Evolutionary conservation across 1,284 basidiomycete genomes (phyloP).

Genomic region (Heterobasidion annosum): DNA sequence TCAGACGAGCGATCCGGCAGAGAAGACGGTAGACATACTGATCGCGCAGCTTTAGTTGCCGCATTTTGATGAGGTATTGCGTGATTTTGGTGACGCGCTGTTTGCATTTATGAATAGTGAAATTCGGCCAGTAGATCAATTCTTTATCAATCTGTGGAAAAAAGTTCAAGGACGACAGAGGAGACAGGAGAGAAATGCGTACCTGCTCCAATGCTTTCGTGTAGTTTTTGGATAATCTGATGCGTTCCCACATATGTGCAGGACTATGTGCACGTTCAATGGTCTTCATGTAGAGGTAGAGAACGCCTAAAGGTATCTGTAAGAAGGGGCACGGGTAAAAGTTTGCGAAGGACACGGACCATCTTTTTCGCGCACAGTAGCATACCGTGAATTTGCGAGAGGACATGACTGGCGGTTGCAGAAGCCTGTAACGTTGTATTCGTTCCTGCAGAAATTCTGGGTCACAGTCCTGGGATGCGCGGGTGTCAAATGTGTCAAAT

Average conservation of each 20-base stretch:
- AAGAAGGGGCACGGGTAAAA: neutral
- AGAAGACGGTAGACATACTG: constrained; percentile 49
- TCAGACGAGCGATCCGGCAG: neutral
- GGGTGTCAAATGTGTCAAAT: constrained; percentile 5
- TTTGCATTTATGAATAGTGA: constrained; percentile 97
- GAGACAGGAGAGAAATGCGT: constrained; percentile 9
- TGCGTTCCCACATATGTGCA: constrained; percentile 94
- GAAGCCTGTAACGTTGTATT: constrained; percentile 98
- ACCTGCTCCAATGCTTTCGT: constrained; percentile 92
- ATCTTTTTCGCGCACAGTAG: constrained; percentile 94
- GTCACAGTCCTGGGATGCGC: constrained; percentile 65
- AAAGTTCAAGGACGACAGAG: neutral
- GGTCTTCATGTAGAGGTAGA: constrained; percentile 98
- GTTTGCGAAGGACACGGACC: constrained; percentile 36
- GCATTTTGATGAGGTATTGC: constrained; percentile 98
- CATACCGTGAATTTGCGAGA: constrained; percentile 93
- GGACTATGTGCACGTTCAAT: constrained; percentile 96
- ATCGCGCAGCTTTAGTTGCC: constrained; percentile 81
- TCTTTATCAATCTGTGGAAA: constrained; percentile 80
- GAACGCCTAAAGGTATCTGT: constrained; percentile 44
- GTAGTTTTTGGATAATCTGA: constrained; percentile 92
- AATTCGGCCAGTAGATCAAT: constrained; percentile 96
- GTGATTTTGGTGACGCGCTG: constrained; percentile 99
- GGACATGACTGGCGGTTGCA: constrained; percentile 97
- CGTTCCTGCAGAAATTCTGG: constrained; percentile 97